Evolutionary conservation across 345 rosid species (phyloP).

Genomic region (Sisymbrium irio): DNA sequence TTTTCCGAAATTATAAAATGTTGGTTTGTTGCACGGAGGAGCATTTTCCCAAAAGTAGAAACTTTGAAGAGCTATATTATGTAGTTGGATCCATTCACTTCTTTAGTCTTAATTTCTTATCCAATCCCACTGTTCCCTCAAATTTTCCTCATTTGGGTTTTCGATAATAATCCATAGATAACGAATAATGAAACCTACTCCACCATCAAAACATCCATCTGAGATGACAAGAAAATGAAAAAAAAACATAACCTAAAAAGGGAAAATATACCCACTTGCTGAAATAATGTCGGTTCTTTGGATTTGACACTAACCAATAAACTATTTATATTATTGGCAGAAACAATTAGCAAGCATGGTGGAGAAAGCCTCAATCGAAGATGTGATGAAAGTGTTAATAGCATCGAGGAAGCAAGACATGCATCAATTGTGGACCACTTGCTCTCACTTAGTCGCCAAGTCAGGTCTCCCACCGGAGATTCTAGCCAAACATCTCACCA

Average conservation of each 20-base stretch:
- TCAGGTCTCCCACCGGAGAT: slow-evolving; percentile 94
- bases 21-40: slow-evolving; percentile 15
- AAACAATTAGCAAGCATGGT: slow-evolving; percentile 94
- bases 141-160: slow-evolving; percentile 61
- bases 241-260: slow-evolving; percentile 21
- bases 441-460: slow-evolving; percentile 95
- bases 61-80: slow-evolving; percentile 28
- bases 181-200: slow-evolving; percentile 31
- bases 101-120: slow-evolving; percentile 12
- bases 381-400: slow-evolving; percentile 92
- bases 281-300: slow-evolving; percentile 3
- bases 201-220: slow-evolving; percentile 17
- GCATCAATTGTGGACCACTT: slow-evolving; percentile 96
- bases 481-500: slow-evolving; percentile 84
- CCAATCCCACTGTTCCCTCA: slow-evolving; percentile 8
- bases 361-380: slow-evolving; percentile 95
- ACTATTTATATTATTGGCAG: slow-evolving; percentile 42
- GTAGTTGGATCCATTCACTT: slow-evolving; percentile 15
- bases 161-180: slow-evolving; percentile 12
- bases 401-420: slow-evolving; percentile 97
- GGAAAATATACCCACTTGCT: slow-evolving; percentile 20
- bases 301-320: slow-evolving; percentile 9
- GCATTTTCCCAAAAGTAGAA: slow-evolving; percentile 48
- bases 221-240: slow-evolving; percentile 21
- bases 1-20: neutral